phyloP scores from a whole-genome alignment of 1,139 yeast genomes.

The Blastobotrys aristatus region DNA sequence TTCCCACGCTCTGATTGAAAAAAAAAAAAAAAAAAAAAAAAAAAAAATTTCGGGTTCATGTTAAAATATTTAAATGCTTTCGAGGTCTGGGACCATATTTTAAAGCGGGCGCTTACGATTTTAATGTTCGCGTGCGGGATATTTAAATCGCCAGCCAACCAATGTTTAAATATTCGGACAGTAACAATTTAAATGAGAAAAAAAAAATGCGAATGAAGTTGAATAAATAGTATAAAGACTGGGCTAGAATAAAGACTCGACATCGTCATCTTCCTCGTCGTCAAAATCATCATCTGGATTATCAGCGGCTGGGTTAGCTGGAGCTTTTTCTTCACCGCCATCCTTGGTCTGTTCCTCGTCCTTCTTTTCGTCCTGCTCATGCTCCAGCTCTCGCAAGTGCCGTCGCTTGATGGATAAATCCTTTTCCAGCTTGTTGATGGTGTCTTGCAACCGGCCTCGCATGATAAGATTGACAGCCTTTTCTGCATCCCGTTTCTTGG shows the following conservation, averaged over 20 bases:
- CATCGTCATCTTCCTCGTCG: slow-evolving; percentile 18
- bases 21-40: no score
- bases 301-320: slow-evolving; percentile 3
- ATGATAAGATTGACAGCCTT: slow-evolving; percentile 74
- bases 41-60: no score
- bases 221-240: not conserved
- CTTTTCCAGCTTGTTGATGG: slow-evolving; percentile 69
- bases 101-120: no score
- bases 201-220: not conserved
- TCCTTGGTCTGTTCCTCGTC: slow-evolving; percentile 2
- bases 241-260: slow-evolving; percentile 17
- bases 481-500: slow-evolving; percentile 66
- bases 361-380: slow-evolving; percentile 9
- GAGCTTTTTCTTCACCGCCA: slow-evolving; percentile 3
- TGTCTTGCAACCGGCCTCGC: slow-evolving; percentile 81
- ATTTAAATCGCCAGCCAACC: no score
- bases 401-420: slow-evolving; percentile 80
- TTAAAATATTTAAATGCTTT: no score
- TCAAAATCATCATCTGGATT: slow-evolving; percentile 13
- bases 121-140: no score
- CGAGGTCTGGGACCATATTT: no score
- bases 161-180: no score
- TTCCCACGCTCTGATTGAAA: no score
- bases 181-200: not conserved
- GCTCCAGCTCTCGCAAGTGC: slow-evolving; percentile 37